Conservation (phyloP, 2,329 filamentous ascomycete genomes). For the Claviceps capensis region DNA sequence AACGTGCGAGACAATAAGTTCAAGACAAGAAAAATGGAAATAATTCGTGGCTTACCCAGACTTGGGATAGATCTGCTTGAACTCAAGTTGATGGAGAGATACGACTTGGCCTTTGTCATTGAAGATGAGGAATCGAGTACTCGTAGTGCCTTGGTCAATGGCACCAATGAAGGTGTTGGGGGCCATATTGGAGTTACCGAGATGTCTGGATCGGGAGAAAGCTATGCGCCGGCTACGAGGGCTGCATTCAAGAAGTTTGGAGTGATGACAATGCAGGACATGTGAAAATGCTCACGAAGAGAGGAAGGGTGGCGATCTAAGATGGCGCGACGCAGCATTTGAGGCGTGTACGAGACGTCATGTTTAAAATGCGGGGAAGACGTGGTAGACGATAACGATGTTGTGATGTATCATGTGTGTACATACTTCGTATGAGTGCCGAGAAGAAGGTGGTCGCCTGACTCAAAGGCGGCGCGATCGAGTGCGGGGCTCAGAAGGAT, state of each 20-base stretch:
- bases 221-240: constrained; percentile 5
- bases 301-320: no score
- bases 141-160: constrained; percentile 71
- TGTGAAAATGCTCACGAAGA: no score
- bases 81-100: constrained; percentile 62
- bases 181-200: constrained; percentile 16
- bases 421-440: no score
- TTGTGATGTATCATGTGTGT: no score
- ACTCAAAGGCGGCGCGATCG: no score
- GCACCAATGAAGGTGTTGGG: constrained; percentile 49
- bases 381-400: no score
- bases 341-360: no score
- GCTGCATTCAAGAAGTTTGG: constrained; percentile 2
- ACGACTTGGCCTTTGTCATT: constrained; percentile 55
- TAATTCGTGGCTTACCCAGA: constrained; percentile 41
- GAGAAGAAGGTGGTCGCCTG: no score
- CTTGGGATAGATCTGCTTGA: constrained; percentile 60
- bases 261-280: no score
- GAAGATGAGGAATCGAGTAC: constrained; percentile 67
- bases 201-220: neutral
- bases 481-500: no score
- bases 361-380: no score
- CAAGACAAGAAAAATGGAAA: neutral
- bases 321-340: no score
- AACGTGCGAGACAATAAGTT: neutral